Evolutionary conservation across 768 basidiomycete genomes (phyloP).

Genomic region (Tremella fuciformis): DNA sequence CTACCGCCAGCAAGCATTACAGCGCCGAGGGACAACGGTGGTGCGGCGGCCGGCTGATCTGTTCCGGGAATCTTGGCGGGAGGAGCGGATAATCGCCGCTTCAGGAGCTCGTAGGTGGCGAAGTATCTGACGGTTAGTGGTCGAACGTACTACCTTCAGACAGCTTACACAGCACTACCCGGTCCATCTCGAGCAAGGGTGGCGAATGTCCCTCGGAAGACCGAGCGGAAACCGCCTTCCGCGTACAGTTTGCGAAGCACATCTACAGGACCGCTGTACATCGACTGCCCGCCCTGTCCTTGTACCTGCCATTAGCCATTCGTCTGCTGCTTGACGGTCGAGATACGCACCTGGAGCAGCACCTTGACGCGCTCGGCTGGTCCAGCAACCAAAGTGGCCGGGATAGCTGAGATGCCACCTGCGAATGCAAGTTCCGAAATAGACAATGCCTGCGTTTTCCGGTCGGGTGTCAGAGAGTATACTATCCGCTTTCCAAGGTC

Average conservation of each 20-base stretch:
- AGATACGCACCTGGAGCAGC: slow-evolving; percentile 68
- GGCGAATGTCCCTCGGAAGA: slow-evolving; percentile 89
- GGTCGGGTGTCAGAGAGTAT: slow-evolving; percentile 70
- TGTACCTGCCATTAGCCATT: slow-evolving; percentile 61
- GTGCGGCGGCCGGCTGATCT: slow-evolving; percentile 63
- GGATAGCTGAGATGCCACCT: slow-evolving; percentile 90
- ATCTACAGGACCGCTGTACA: slow-evolving; percentile 85
- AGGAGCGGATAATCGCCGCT: slow-evolving; percentile 66
- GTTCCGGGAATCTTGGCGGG: slow-evolving; percentile 25
- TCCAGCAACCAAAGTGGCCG: slow-evolving; percentile 85
- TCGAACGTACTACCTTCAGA: not conserved
- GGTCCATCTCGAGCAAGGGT: slow-evolving; percentile 93
- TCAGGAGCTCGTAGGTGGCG: slow-evolving; percentile 91
- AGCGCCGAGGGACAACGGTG: slow-evolving; percentile 78
- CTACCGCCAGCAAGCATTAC: slow-evolving; percentile 88
- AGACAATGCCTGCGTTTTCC: slow-evolving; percentile 63
- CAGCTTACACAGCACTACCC: slow-evolving; percentile 84
- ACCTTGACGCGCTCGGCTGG: slow-evolving; percentile 98
- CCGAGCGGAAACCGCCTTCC: slow-evolving; percentile 86
- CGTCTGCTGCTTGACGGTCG: not conserved
- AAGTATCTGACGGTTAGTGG: slow-evolving; percentile 67
- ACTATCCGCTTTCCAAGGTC: slow-evolving; percentile 88
- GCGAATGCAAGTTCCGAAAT: slow-evolving; percentile 80
- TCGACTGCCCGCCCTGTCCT: slow-evolving; percentile 67
- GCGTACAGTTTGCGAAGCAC: slow-evolving; percentile 85